phyloP scores from a whole-genome alignment of 2,329 filamentous ascomycete species.

The Fusarium napiforme region DNA sequence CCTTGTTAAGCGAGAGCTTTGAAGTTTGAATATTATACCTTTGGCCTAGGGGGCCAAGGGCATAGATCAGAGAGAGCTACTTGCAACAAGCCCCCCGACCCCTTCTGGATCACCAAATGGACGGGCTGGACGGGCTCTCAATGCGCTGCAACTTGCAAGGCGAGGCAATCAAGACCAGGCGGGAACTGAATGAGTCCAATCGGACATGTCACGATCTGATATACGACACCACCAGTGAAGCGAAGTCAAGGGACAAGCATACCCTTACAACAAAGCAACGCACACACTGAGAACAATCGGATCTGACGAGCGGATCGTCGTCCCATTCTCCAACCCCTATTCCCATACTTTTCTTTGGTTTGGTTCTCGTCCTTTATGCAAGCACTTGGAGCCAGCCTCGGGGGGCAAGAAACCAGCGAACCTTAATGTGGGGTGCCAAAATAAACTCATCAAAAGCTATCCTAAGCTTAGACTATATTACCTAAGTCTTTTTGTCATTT shows the following conservation, averaged over 20 bases:
- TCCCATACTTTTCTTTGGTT: not conserved
- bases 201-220: slow-evolving; percentile 5
- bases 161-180: slow-evolving; percentile 3
- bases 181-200: slow-evolving; percentile 18
- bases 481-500: no score
- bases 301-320: slow-evolving; percentile 17
- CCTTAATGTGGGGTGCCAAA: no score
- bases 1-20: slow-evolving; percentile 11
- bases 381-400: not conserved
- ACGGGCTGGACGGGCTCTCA: slow-evolving; percentile 10
- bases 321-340: slow-evolving; percentile 26
- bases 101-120: slow-evolving; percentile 18
- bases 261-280: slow-evolving; percentile 23
- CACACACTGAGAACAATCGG: slow-evolving; percentile 24
- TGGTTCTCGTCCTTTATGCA: slow-evolving; percentile 6
- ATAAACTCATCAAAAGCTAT: no score
- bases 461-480: no score
- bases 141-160: slow-evolving; percentile 10
- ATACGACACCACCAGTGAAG: slow-evolving; percentile 7
- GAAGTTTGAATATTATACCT: not conserved
- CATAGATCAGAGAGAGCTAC: slow-evolving; percentile 18
- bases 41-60: not conserved
- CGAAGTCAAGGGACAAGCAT: slow-evolving; percentile 23
- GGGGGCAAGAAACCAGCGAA: no score
- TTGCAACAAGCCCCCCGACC: slow-evolving; percentile 7